phyloP scores from a whole-genome alignment of 2,329 filamentous ascomycete genomes.

The Nemania bipapillata region DNA sequence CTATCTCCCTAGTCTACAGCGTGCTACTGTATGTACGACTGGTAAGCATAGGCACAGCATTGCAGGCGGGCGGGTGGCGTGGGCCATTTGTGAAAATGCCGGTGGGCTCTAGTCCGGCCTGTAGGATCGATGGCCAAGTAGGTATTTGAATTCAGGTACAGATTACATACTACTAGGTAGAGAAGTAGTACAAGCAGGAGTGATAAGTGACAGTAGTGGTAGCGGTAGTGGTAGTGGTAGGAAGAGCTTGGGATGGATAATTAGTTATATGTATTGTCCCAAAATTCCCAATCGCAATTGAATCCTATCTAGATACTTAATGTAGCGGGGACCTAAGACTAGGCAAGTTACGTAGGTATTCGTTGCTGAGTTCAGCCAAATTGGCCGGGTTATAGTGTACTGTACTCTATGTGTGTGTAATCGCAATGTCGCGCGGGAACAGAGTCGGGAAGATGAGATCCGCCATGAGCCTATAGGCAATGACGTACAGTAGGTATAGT shows the following conservation, averaged over 20 bases:
- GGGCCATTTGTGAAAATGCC: background rate
- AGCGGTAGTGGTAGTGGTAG: too few relatives aligned
- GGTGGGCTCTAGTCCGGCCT: background rate
- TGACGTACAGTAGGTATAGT: too few relatives aligned
- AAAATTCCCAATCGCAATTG: background rate
- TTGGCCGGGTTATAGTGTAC: background rate
- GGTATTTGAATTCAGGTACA: background rate
- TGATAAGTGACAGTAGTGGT: too few relatives aligned
- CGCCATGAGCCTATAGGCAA: background rate
- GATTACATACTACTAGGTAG: background rate
- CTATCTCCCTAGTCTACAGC: background rate
- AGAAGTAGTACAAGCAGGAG: background rate
- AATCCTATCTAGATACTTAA: background rate
- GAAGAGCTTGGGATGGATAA: too few relatives aligned
- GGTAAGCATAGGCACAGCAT: slow-evolving; percentile 9
- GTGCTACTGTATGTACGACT: background rate
- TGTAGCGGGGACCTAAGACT: background rate
- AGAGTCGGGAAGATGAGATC: background rate
- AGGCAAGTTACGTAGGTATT: background rate
- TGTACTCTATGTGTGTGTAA: background rate
- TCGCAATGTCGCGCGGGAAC: background rate
- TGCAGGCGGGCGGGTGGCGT: background rate
- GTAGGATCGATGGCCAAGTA: background rate
- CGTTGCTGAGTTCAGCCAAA: background rate
- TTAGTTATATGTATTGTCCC: too few relatives aligned